Evolutionary conservation across 1,284 basidiomycete genomes (phyloP).

Genomic region (Apiotrichum siamense): DNA sequence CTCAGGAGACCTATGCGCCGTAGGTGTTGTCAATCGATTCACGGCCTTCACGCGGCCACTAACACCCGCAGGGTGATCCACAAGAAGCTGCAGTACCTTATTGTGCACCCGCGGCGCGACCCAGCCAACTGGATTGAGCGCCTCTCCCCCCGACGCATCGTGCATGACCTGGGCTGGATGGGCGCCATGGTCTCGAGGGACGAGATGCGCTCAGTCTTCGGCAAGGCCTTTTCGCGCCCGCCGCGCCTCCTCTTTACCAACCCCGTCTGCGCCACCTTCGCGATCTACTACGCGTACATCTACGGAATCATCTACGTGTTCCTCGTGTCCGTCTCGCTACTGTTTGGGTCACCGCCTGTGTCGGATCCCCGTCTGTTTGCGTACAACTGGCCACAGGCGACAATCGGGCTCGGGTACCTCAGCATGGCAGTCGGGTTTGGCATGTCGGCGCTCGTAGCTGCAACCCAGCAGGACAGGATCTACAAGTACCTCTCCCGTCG

Average conservation of each 20-base stretch:
- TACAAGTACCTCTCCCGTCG: conserved; percentile 39
- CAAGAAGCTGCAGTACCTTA: conserved; percentile 29
- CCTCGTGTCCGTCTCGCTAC: conserved; percentile 47
- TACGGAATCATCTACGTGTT: conserved; percentile 49
- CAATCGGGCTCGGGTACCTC: conserved; percentile 46
- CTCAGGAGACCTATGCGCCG: conserved; percentile 46
- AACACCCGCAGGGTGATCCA: conserved; percentile 28
- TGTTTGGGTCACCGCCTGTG: conserved; percentile 45
- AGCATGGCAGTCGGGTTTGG: conserved; percentile 48
- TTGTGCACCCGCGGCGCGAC: conserved; percentile 19
- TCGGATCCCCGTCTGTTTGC: conserved; percentile 36
- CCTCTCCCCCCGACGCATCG: conserved; percentile 15
- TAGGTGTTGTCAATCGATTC: conserved; percentile 18
- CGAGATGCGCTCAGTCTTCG: conserved; percentile 29
- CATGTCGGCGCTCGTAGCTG: conserved; percentile 42
- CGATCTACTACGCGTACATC: conserved; percentile 49
- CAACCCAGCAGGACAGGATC: conserved; percentile 46
- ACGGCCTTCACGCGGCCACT: background rate
- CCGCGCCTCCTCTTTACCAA: conserved; percentile 45
- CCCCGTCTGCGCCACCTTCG: conserved; percentile 48
- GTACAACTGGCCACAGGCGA: conserved; percentile 46
- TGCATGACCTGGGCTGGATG: conserved; percentile 36
- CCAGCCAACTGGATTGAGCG: conserved; percentile 8
- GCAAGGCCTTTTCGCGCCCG: conserved; percentile 43
- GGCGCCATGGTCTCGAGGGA: conserved; percentile 30